Evolutionary conservation across 345 rosid species (phyloP).

Genomic region (Hypericum androsaemum): DNA sequence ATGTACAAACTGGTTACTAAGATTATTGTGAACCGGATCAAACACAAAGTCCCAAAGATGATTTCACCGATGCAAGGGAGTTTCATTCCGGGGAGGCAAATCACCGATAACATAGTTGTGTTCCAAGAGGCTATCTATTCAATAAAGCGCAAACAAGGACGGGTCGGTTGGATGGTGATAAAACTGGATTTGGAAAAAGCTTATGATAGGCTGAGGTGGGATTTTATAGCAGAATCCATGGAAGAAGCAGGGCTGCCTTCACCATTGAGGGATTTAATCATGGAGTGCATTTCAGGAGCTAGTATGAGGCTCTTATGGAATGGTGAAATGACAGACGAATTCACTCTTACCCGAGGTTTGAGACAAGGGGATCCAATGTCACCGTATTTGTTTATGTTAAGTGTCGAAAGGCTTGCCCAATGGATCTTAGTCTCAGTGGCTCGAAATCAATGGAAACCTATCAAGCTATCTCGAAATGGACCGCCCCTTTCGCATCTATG

Average conservation of each 20-base stretch:
- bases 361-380: not conserved
- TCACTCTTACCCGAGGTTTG: too few relatives aligned
- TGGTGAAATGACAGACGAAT: not conserved
- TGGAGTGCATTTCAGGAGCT: not conserved
- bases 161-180: not conserved
- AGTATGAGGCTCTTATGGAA: not conserved
- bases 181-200: not conserved
- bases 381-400: too few relatives aligned
- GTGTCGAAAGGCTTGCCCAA: too few relatives aligned
- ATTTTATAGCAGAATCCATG: not conserved
- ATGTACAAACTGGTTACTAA: not conserved
- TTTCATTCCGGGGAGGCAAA: not conserved
- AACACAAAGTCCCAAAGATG: not conserved
- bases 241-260: not conserved
- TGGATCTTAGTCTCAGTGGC: too few relatives aligned
- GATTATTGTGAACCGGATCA: not conserved
- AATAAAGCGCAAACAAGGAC: not conserved
- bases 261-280: not conserved
- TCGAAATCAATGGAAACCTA: too few relatives aligned
- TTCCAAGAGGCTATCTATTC: not conserved
- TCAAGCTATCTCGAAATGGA: not conserved
- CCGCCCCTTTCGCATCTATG: not conserved
- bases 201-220: not conserved
- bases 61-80: not conserved
- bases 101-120: not conserved